Evolutionary conservation across 768 basidiomycete genomes (phyloP).

Genomic region (Udeniomyces megalosporus): DNA sequence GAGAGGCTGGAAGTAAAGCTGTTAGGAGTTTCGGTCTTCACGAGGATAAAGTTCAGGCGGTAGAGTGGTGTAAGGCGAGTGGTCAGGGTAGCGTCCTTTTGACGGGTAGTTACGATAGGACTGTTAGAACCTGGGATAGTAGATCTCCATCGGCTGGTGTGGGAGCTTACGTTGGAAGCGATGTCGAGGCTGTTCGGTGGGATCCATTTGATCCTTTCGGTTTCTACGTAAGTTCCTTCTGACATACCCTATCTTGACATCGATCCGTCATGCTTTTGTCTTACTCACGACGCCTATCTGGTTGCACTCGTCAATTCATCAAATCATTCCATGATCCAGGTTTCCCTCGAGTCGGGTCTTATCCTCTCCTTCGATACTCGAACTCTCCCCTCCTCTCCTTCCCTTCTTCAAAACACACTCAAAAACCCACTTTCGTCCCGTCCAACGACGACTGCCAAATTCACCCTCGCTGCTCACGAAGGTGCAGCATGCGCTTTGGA

Average conservation of each 20-base stretch:
- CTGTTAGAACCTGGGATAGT: slow-evolving; percentile 86
- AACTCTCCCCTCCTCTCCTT: slow-evolving; percentile 43
- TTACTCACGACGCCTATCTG: neutral
- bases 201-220: slow-evolving; percentile 81
- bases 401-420: too few species aligned
- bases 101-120: slow-evolving; percentile 87
- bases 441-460: slow-evolving; percentile 31
- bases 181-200: slow-evolving; percentile 88
- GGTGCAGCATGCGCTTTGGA: slow-evolving; percentile 78
- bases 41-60: slow-evolving; percentile 87
- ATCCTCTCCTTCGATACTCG: slow-evolving; percentile 85
- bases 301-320: neutral
- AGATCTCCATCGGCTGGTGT: slow-evolving; percentile 65
- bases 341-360: slow-evolving; percentile 84
- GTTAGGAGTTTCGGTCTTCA: slow-evolving; percentile 72
- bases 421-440: slow-evolving; percentile 41
- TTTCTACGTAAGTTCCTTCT: slow-evolving; percentile 53
- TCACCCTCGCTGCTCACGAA: slow-evolving; percentile 86
- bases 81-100: slow-evolving; percentile 80
- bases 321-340: slow-evolving; percentile 35
- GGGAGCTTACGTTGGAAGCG: slow-evolving; percentile 70
- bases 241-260: neutral
- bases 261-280: too few species aligned
- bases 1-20: slow-evolving; percentile 45
- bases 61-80: slow-evolving; percentile 83